These are phyloP conservation scores for Xylaria castorea DNA, from an alignment of 495 filamentous ascomycete genomes.

Conservation along the genomic window DNA sequence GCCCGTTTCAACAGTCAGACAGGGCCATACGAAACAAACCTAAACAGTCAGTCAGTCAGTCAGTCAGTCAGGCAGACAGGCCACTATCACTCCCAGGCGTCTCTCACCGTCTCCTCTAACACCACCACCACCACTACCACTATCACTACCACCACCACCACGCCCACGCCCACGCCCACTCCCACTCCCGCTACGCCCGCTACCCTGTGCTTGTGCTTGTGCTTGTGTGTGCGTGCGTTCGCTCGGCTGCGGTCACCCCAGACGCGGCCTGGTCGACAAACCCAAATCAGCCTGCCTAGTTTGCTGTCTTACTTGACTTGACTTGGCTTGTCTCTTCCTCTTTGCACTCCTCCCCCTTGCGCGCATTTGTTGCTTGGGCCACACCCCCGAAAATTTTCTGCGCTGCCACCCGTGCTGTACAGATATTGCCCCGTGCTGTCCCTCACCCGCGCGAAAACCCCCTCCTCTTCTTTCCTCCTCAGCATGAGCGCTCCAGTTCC, in stretches of 20 bases:
- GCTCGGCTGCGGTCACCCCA: conserved; percentile 29
- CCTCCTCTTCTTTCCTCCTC: conserved; percentile 43
- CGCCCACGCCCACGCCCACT: not conserved
- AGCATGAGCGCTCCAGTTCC: conserved; percentile 61
- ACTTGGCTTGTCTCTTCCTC: conserved; percentile 31
- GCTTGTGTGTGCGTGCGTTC: conserved; percentile 23
- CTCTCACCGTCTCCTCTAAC: conserved; percentile 15
- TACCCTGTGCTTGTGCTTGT: conserved; percentile 20
- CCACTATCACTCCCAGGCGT: not conserved
- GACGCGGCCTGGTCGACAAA: conserved; percentile 28
- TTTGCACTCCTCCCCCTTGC: conserved; percentile 39
- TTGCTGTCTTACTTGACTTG: conserved; percentile 33
- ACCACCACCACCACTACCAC: not conserved
- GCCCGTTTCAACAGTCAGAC: conserved; percentile 27
- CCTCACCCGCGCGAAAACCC: conserved; percentile 38
- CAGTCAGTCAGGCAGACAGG: not conserved
- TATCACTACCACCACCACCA: not conserved
- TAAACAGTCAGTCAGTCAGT: not conserved
- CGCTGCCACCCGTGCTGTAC: conserved; percentile 31
- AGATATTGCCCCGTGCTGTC: conserved; percentile 41
- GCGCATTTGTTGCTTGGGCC: conserved; percentile 36
- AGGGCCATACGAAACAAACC: conserved; percentile 21
- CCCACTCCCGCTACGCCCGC: not conserved
- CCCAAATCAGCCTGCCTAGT: conserved; percentile 43
- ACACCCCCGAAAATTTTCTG: conserved; percentile 45